Percentiles rank a stretch among this genome's conserved stretches.
Conservation (phyloP, 257 asterid genomes). For the Verbena officinalis region DNA sequence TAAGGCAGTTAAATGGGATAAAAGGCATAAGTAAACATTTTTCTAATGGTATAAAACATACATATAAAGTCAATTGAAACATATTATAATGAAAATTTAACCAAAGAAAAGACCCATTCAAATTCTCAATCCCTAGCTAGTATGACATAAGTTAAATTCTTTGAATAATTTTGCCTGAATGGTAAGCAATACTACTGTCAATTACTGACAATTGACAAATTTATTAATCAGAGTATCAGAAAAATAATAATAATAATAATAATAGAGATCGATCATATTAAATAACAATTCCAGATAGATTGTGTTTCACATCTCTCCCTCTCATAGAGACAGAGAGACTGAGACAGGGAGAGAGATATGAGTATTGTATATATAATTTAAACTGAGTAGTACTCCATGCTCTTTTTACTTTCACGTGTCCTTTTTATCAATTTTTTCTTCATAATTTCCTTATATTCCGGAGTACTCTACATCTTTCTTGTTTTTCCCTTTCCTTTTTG, state of each 20-base stretch:
- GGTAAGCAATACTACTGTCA: constrained; percentile 34
- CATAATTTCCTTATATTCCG: constrained; percentile 28
- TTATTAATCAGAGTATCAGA: not conserved
- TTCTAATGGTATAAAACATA: too few species aligned
- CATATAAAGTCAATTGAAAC: too few species aligned
- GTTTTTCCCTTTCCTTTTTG: not conserved
- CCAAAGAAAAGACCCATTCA: not conserved
- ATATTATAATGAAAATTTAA: not conserved
- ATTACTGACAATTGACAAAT: constrained; percentile 21
- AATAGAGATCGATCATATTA: not conserved
- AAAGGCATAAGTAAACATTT: too few species aligned
- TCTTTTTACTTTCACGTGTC: constrained; percentile 22
- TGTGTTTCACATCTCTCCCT: too few species aligned
- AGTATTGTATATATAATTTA: too few species aligned
- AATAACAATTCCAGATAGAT: too few species aligned
- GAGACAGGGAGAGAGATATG: not conserved
- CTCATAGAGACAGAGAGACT: not conserved
- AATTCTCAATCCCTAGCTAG: too few species aligned
- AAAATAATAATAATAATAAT: not conserved
- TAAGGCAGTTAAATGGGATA: too few species aligned
- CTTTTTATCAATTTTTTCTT: not conserved
- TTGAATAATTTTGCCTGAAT: constrained; percentile 20
- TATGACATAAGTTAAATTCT: not conserved
- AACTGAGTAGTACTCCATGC: not conserved
- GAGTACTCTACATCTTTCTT: not conserved